These are phyloP conservation scores for Podospora fimiseda DNA, from an alignment of 495 filamentous ascomycete genomes.

Conservation along the genomic window DNA sequence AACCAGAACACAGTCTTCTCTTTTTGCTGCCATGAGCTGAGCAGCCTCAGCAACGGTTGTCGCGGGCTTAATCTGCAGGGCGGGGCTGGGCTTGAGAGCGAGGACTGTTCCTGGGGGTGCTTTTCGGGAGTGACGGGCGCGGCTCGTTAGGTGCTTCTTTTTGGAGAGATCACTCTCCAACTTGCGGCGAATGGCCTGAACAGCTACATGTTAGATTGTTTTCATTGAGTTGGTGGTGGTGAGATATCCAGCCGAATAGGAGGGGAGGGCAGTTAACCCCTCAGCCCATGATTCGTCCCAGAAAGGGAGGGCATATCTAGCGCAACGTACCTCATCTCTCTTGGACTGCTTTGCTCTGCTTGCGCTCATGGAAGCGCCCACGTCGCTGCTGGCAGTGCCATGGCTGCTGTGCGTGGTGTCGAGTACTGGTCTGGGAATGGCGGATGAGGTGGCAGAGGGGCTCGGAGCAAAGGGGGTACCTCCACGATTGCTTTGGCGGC, in stretches of 20 bases:
- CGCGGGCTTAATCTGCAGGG: conserved; percentile 93
- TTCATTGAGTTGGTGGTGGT: not conserved
- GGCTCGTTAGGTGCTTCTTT: conserved; percentile 73
- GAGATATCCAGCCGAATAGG: not conserved
- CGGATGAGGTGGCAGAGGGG: conserved; percentile 49
- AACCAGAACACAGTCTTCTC: conserved; percentile 97
- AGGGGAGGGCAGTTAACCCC: not conserved
- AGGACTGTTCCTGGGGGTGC: conserved; percentile 94
- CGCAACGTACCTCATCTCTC: conserved; percentile 91
- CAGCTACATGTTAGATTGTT: conserved; percentile 21
- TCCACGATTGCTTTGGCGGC: conserved; percentile 54
- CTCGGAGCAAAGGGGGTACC: conserved; percentile 64
- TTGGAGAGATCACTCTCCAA: conserved; percentile 97
- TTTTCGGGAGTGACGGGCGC: conserved; percentile 79
- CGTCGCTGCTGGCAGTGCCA: conserved; percentile 51
- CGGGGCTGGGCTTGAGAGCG: conserved; percentile 87
- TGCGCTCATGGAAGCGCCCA: conserved; percentile 69
- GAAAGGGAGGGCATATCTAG: no score
- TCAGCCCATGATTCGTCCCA: not conserved
- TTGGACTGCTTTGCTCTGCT: conserved; percentile 92
- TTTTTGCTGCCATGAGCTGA: conserved; percentile 97
- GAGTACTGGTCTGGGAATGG: conserved; percentile 77
- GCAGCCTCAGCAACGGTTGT: conserved; percentile 95
- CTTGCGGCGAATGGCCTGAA: conserved; percentile 89
- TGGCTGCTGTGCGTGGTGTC: conserved; percentile 50